These are phyloP conservation scores for sorghum (Sorghum bicolor) DNA, from an alignment of 176 grass and related monocot species.

Conservation along the genomic window Sorghum_bicolor_NCBIv3 NC_012878.2:49694001-49694500, in stretches of 20 bases:
- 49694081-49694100: background rate
- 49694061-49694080: background rate
- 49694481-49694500: no score
- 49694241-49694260: background rate
- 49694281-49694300: background rate
- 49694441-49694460: no score
- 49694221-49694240: background rate
- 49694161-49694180: background rate
- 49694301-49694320: background rate
- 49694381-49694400: no score
- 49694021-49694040: background rate
- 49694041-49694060: background rate
- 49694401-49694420: no score
- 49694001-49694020: slow-evolving; percentile 4
- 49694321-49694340: background rate
- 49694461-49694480: no score
- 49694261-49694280: background rate
- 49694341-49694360: no score
- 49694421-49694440: no score
- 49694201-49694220: background rate
- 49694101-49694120: background rate
- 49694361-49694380: no score
- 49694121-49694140: background rate
- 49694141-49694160: background rate
- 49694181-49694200: background rate